Percentiles rank a stretch among this genome's conserved stretches.
Evolutionary conservation across 1,284 basidiomycete genomes (phyloP).

Genomic region (Boletus semigastroideus): DNA sequence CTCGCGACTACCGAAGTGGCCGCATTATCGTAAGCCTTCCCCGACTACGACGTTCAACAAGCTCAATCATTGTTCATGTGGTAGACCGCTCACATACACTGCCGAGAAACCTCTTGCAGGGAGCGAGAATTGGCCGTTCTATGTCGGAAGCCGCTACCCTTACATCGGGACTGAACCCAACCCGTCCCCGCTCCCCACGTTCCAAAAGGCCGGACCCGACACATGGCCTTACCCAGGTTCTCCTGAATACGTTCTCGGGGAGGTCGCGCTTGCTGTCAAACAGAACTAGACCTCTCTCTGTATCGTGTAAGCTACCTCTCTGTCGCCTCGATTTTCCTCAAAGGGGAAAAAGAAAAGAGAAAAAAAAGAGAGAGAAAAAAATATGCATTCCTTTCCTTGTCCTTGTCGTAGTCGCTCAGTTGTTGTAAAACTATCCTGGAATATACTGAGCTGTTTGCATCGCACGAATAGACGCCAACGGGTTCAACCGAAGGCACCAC

Average conservation of each 20-base stretch:
- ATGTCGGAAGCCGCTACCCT: conserved; percentile 5
- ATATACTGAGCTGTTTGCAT: too few relatives aligned
- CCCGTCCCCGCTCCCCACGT: conserved; percentile 14
- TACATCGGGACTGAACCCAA: conserved; percentile 4
- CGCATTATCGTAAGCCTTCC: conserved; percentile 2
- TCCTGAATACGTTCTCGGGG: conserved; percentile 2
- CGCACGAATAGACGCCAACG: too few relatives aligned
- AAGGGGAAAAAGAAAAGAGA: too few relatives aligned
- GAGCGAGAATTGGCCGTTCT: conserved; percentile 7
- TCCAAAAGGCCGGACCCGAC: neutral
- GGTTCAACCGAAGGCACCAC: too few relatives aligned
- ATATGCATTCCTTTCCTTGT: too few relatives aligned
- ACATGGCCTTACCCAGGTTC: conserved; percentile 5
- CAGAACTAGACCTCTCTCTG: neutral
- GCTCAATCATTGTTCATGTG: neutral
- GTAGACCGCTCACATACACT: conserved; percentile 7
- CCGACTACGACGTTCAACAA: neutral
- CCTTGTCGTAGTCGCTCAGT: too few relatives aligned
- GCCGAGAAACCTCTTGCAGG: neutral
- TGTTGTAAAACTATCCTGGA: too few relatives aligned
- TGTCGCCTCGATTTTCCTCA: too few relatives aligned
- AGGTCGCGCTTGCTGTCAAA: conserved; percentile 4
- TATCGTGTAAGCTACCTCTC: neutral
- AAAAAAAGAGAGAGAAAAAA: too few relatives aligned
- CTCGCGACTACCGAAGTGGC: neutral